Evolutionary conservation across 208 protist genomes (phyloP).

Genomic region (Trypanosoma vivax): DNA sequence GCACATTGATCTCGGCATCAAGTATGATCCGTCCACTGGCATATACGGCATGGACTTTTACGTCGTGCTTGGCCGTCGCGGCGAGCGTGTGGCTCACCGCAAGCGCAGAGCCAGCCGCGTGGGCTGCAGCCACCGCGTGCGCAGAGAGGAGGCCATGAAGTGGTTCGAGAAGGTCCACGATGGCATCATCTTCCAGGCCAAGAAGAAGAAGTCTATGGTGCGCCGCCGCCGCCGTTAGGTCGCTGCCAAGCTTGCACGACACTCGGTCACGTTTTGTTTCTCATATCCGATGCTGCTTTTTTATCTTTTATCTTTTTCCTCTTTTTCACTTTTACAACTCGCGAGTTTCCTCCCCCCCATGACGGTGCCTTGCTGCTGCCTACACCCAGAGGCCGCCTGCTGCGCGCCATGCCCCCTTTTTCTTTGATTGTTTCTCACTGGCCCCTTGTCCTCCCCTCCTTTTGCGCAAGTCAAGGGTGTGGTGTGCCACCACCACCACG

Average conservation of each 20-base stretch:
- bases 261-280: background rate
- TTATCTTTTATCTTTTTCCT: background rate
- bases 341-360: no score
- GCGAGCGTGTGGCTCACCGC: conserved; percentile 91
- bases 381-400: no score
- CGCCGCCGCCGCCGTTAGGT: conserved; percentile 98
- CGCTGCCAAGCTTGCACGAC: background rate
- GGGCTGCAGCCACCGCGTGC: conserved; percentile 91
- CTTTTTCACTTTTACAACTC: background rate
- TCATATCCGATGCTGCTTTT: background rate
- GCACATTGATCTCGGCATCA: conserved; percentile 99
- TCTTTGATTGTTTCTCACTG: no score
- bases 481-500: no score
- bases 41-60: conserved; percentile 98
- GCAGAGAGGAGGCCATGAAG: conserved; percentile 95
- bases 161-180: conserved; percentile 99
- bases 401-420: no score
- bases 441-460: no score
- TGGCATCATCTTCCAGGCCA: conserved; percentile 91
- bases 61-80: conserved; percentile 97
- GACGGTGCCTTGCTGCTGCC: no score
- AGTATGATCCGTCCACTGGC: conserved; percentile 99
- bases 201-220: conserved; percentile 94
- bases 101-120: conserved; percentile 76
- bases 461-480: no score